Evolutionary conservation across 2,329 filamentous ascomycete genomes (phyloP).

Genomic region (Botrytis sinoallii): DNA sequence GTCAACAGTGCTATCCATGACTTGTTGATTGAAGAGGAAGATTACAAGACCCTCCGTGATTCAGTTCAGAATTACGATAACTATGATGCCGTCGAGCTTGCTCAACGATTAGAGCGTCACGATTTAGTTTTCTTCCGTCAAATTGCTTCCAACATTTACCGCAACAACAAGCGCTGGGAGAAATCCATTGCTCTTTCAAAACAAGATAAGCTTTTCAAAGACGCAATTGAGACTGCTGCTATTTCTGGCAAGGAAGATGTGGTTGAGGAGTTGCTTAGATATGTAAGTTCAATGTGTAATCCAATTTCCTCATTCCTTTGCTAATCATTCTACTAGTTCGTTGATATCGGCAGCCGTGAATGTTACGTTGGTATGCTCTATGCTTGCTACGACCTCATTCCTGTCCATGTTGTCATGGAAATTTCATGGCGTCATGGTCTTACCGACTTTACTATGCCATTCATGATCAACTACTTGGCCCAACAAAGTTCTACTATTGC

Average conservation of each 20-base stretch:
- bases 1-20: conserved; percentile 99
- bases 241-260: conserved; percentile 87
- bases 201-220: conserved; percentile 99
- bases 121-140: conserved; percentile 99
- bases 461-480: conserved; percentile 97
- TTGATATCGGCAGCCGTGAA: conserved; percentile 97
- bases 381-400: conserved; percentile 95
- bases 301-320: conserved; percentile 30
- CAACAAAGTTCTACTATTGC: conserved; percentile 88
- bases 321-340: conserved; percentile 62
- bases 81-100: conserved; percentile 92
- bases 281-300: conserved; percentile 64
- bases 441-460: conserved; percentile 97
- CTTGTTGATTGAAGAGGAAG: conserved; percentile 95
- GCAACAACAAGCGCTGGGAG: conserved; percentile 99
- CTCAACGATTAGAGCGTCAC: conserved; percentile 90
- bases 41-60: conserved; percentile 97
- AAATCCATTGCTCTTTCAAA: conserved; percentile 97
- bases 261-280: conserved; percentile 92
- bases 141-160: conserved; percentile 96
- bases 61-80: conserved; percentile 99
- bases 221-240: conserved; percentile 95
- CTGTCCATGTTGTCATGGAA: conserved; percentile 88
- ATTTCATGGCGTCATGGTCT: conserved; percentile 95
- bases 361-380: conserved; percentile 99